Base-by-base conservation (phyloP, 441 rosid genomes). In the Jatropha multifida region DNA sequence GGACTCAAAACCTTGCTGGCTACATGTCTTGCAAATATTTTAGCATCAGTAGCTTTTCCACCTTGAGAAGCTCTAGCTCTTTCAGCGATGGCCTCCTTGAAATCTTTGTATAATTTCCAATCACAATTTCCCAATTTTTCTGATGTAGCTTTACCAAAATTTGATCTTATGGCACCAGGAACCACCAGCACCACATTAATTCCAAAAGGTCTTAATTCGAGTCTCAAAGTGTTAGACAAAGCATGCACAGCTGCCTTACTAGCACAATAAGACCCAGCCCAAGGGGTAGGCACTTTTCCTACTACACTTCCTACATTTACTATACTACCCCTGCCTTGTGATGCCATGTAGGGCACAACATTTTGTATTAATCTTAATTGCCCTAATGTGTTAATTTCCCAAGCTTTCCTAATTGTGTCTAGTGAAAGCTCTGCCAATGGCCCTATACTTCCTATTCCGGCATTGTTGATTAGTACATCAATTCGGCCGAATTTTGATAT, bases 241-340 rank as follows among this genome's bases (percentile, higher is more conserved):
- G 91, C 88, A 56, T 86, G 91, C n/a, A 82, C 87, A 0, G 88
- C 84, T 2, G 95, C 92, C 76, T 90, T 85, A 76, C 88, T 86
- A 23, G 89, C 81, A 46, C 90, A 84, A 58, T 90, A 88, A 0
- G 94, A 86, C 62, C 94, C 94, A 23, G 88, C 88, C 89, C 89
- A 86, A 27, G 94, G 94, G 1, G 89, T 84, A 4, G 91, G 80
- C 8, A 81, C 91, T 44, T 26, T 80, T 61, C 92, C 91, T 0
- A 79, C 90, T 4, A 89, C 89, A 38, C 88, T 90, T 54, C 89
- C 90, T 48, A 87, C 71, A 65, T 90, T 88, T 26, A 87, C 90
- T 70, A 88, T 84, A 9, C 74, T 71, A 20, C 94, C 94, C 13
- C 76, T 77, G 3, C 85, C 65, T 55, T 78, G 73, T 14, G 76